Percentiles rank a stretch among this genome's conserved stretches.
phyloP scores from a whole-genome alignment of 306 rosid genomes.

The Morella rubra region DNA sequence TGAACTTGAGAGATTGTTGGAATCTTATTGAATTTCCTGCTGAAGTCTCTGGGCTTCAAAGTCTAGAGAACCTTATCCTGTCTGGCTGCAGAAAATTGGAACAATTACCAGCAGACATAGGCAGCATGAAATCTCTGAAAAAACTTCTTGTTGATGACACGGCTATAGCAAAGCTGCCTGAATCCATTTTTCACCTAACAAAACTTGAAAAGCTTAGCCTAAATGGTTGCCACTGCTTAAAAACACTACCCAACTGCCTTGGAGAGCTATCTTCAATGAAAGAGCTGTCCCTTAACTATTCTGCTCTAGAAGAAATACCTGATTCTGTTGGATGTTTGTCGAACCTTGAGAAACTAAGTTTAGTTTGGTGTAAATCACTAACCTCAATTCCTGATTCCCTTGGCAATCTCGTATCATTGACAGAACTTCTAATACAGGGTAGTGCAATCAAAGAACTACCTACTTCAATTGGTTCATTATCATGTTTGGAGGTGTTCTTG shows the following conservation, averaged over 20 bases:
- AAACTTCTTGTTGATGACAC: conserved; percentile 41
- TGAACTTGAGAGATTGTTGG: conserved; percentile 43
- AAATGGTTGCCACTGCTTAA: conserved; percentile 36
- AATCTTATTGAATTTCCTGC: conserved; percentile 44
- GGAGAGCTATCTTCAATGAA: conserved; percentile 49
- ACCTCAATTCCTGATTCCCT: conserved; percentile 48
- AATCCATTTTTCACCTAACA: conserved; percentile 43
- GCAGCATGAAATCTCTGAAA: conserved; percentile 45
- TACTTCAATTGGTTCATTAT: conserved; percentile 46
- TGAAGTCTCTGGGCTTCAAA: conserved; percentile 57
- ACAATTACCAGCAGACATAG: conserved; percentile 48
- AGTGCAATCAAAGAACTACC: conserved; percentile 53
- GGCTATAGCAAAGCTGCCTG: conserved; percentile 44
- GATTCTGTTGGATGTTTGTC: conserved; percentile 45
- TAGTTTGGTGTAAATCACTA: conserved; percentile 47
- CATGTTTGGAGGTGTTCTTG: conserved; percentile 35
- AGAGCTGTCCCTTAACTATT: conserved; percentile 38
- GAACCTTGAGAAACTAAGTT: conserved; percentile 55
- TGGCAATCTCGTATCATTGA: conserved; percentile 36
- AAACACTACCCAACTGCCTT: conserved; percentile 44
- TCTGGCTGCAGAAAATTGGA: conserved; percentile 42
- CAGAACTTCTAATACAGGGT: conserved; percentile 16
- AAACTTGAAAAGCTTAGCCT: conserved; percentile 48
- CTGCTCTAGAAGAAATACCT: conserved; percentile 52
- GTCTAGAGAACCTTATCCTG: conserved; percentile 46